phyloP scores from a whole-genome alignment of 2,329 filamentous ascomycete species.

The Ustulina deusta region DNA sequence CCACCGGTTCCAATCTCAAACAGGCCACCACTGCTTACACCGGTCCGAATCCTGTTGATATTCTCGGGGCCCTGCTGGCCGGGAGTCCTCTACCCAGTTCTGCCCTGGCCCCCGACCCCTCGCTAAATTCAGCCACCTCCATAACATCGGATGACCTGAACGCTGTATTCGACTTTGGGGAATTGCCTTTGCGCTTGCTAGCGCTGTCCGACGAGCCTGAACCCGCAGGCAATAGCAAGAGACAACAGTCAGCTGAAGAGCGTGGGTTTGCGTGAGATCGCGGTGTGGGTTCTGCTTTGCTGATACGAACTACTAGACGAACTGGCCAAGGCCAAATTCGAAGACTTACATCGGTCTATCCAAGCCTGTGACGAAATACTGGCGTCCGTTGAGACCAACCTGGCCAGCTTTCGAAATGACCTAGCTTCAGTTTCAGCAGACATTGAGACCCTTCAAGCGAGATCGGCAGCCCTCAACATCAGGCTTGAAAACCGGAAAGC shows the following conservation, averaged over 20 bases:
- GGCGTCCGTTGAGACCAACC: conserved; percentile 90
- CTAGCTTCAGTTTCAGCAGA: conserved; percentile 92
- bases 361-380: conserved; percentile 91
- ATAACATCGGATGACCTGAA: conserved; percentile 67
- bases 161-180: conserved; percentile 81
- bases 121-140: conserved; percentile 32
- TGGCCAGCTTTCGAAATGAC: conserved; percentile 93
- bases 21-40: conserved; percentile 65
- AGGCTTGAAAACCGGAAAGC: conserved; percentile 89
- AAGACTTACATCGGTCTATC: conserved; percentile 92
- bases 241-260: conserved; percentile 75
- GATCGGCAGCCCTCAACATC: conserved; percentile 84
- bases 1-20: conserved; percentile 76
- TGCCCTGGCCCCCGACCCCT: conserved; percentile 27
- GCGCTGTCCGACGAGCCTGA: conserved; percentile 55
- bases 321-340: conserved; percentile 83
- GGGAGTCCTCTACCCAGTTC: conserved; percentile 22
- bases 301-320: conserved; percentile 67
- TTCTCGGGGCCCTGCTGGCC: conserved; percentile 67
- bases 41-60: conserved; percentile 76
- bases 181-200: conserved; percentile 80
- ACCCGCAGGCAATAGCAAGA: conserved; percentile 55
- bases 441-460: conserved; percentile 90
- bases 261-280: conserved; percentile 65
- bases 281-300: conserved; percentile 35